Evolutionary conservation across 2,329 filamentous ascomycete genomes (phyloP).

Genomic region (Mycosphaerella sp.): DNA sequence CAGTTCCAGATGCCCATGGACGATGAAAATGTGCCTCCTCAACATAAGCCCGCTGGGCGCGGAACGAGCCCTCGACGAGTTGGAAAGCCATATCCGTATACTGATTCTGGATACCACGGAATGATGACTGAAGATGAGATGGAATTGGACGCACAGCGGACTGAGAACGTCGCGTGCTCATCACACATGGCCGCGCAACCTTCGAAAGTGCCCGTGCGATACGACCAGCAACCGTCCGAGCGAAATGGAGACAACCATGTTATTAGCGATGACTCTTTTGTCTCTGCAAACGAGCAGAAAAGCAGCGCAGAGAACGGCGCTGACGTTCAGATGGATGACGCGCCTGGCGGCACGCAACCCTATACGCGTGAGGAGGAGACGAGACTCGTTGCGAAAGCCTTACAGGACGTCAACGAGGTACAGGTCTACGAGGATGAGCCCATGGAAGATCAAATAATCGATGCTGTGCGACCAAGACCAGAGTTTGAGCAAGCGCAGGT

Average conservation of each 20-base stretch:
- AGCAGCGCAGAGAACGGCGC: conserved; percentile 15
- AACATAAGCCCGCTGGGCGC: conserved; percentile 26
- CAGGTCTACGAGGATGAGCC: conserved; percentile 17
- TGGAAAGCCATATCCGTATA: conserved; percentile 31
- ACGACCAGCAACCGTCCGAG: conserved; percentile 25
- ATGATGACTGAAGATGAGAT: conserved; percentile 52
- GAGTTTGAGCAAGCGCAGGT: conserved; percentile 26
- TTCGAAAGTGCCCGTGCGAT: conserved; percentile 22
- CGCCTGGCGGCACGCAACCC: conserved; percentile 13
- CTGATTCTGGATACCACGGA: conserved; percentile 68
- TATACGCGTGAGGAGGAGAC: conserved; percentile 17
- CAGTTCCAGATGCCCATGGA: conserved; percentile 58
- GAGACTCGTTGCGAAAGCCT: conserved; percentile 26
- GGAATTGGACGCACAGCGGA: conserved; percentile 32
- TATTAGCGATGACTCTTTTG: conserved; percentile 41
- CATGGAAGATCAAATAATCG: conserved; percentile 8
- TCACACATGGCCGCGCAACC: conserved; percentile 16
- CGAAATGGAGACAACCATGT: conserved; percentile 25
- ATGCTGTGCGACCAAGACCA: conserved; percentile 18
- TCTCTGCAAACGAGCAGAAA: conserved; percentile 44
- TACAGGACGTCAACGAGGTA: conserved; percentile 19
- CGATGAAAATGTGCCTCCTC: conserved; percentile 33
- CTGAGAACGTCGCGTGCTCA: conserved; percentile 15
- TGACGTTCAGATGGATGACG: conserved; percentile 17
- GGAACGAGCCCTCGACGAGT: conserved; percentile 32